Evolutionary conservation across 208 protist species (phyloP), one percentile per base, ranked within the genome.

Genomic region (Acanthamoeba castellanii): DNA sequence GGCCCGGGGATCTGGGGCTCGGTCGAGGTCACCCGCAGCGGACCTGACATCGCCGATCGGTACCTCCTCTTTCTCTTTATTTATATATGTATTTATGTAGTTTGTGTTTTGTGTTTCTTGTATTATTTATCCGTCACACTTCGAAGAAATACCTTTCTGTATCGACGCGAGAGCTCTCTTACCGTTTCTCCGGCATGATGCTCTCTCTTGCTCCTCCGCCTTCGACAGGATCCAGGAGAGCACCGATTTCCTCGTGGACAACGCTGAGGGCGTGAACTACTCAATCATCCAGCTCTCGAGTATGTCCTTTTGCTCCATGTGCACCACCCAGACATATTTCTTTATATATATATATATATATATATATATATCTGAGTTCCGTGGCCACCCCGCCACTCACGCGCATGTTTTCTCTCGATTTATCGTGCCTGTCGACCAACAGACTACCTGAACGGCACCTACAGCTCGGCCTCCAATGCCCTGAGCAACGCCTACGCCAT

Each of bases 181-280:
- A 14, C 55, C 20, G 55, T 13, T 61, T 13, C 20, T 61, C n/a
- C n/a, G n/a, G n/a, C n/a, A n/a, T n/a, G n/a, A n/a, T n/a, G n/a
- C n/a, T n/a, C n/a, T n/a, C n/a, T n/a, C n/a, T n/a, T n/a, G n/a
- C n/a, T n/a, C n/a, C n/a, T n/a, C n/a, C n/a, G n/a, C n/a, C n/a
- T n/a, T n/a, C 16, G 74, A 82, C 30, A 92, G 87, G n/a, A 59
- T 74, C 2, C 61, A 92, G 57, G 37, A 30, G 32, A 76, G 61
- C 87, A 92, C 61, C 7, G 87, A 92, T 18, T 74, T 78, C 32
- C 61, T 92, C 13, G 64, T 92, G 34, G 87, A 92, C 42, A 92
- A 27, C 42, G 4, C 87, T 1, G 25, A 92, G 34, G 59, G n/a
- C 25, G 87, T 92, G 20, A 57, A 3, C n/a, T 76, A 50, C 61